phyloP scores from a whole-genome alignment of 2,329 filamentous ascomycete genomes.

The Fusarium coffeatum region DNA sequence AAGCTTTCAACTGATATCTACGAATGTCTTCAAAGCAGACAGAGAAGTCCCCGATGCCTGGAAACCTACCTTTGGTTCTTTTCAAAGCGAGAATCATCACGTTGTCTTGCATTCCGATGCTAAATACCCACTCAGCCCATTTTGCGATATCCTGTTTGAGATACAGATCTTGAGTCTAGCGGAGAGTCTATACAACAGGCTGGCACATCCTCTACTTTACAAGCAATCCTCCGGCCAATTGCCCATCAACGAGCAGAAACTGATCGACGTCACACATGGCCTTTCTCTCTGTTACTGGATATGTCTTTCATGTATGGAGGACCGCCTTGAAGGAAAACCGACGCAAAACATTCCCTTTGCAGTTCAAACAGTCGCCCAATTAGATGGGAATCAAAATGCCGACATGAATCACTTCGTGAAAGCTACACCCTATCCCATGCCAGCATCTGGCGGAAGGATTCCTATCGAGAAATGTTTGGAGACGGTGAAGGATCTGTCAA shows the following conservation, averaged over 20 bases:
- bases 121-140: accelerated
- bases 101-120: neutral
- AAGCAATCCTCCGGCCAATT: accelerated
- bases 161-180: neutral
- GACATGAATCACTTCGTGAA: neutral
- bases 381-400: accelerated
- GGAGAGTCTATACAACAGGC: neutral
- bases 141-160: accelerated
- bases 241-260: accelerated
- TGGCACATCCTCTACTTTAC: neutral
- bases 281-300: neutral
- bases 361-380: accelerated
- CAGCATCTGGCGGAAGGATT: accelerated
- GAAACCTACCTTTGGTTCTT: neutral
- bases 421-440: neutral
- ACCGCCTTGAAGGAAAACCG: accelerated
- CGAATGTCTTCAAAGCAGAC: neutral
- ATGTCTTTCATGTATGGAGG: neutral
- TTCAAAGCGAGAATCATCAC: neutral
- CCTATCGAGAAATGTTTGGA: neutral
- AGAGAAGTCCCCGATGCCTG: neutral
- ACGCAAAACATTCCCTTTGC: accelerated
- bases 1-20: accelerated
- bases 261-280: neutral
- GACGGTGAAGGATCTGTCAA: accelerated